A percentile compares a stretch with the other conserved stretches of the same genome.
These are phyloP conservation scores for Suillus alpinus DNA, from an alignment of 768 basidiomycete genomes.

Conservation along the genomic window DNA sequence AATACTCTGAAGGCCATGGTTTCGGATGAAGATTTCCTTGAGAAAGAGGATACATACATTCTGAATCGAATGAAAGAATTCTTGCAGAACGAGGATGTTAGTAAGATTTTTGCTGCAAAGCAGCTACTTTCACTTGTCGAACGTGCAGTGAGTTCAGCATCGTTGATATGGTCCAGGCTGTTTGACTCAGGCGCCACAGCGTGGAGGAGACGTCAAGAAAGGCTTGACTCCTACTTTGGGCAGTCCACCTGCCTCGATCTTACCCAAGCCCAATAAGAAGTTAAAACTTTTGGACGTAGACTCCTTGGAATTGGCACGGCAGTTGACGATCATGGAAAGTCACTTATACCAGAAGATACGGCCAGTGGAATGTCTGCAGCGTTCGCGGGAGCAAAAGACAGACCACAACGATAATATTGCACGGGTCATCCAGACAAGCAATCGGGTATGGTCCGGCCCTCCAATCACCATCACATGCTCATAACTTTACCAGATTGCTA, in stretches of 20 bases:
- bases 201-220: constrained; percentile 57
- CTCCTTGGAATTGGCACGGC: constrained; percentile 85
- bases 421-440: constrained; percentile 83
- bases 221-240: constrained; percentile 51
- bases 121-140: constrained; percentile 73
- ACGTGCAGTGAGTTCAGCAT: constrained; percentile 59
- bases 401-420: constrained; percentile 83
- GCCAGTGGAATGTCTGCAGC: constrained; percentile 86
- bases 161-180: constrained; percentile 4
- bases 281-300: constrained; percentile 85
- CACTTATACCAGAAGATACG: constrained; percentile 83
- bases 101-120: constrained; percentile 67
- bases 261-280: constrained; percentile 69
- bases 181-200: constrained; percentile 26
- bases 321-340: constrained; percentile 90
- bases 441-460: constrained; percentile 52
- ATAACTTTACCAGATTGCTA: constrained; percentile 62
- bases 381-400: constrained; percentile 71
- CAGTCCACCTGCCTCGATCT: constrained; percentile 71
- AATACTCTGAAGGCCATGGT: constrained; percentile 92
- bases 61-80: constrained; percentile 83
- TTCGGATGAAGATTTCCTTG: constrained; percentile 76
- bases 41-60: constrained; percentile 82
- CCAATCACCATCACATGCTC: neutral
- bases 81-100: constrained; percentile 60